Evolutionary conservation across 176 grass and related monocot genomes (phyloP), one percentile per base, ranked within the genome.

Genomic region (Cymbopogon citratus): DNA sequence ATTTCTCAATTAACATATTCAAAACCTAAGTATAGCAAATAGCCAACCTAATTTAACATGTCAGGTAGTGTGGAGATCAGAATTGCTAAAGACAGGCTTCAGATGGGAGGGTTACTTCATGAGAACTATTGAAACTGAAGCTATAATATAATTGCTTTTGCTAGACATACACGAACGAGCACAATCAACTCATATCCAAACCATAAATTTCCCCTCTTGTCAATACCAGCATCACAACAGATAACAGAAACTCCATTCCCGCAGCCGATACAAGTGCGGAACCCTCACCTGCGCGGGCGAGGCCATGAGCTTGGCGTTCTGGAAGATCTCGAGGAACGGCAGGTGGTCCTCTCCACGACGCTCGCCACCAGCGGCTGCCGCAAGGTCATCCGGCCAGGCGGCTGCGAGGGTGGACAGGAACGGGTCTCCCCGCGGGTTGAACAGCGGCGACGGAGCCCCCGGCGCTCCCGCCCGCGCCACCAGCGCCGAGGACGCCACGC

Each of bases 281-380:
- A 60, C 11, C 39, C 74, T 68, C 21, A 94, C 92, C 92, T 94
- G 92, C 29, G 89, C 81, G 21, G 92, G 92, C 61, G 89, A 83
- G 57, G 92, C 85, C 89, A 94, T 91, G 79, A 94, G 92, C 71
- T 89, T 91, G 81, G 92, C 79, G 87, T 81, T 89, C 60, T 89
- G 87, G 85, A 94, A 94, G 84, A 94, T 81, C 81, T 91, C 84
- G 56, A 94, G 84, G 65, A 87, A 94, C 57, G 92, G 92, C 74
- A 91, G 89, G 78, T 81, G 81, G 75, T 94, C 87, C 3, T 87
- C 89, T 21, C 89, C 85, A 15, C 86, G 77, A 65, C 63, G 83
- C 13, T 63, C 80, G 39, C 80, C 62, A 13, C 78, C 87, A 7
- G 87, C 45, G 52, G 84, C 89, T 6, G 79, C 81, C 51, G 59